phyloP scores from a whole-genome alignment of 2,329 filamentous ascomycete species.

The Verticillium nonalfalfae region DNA sequence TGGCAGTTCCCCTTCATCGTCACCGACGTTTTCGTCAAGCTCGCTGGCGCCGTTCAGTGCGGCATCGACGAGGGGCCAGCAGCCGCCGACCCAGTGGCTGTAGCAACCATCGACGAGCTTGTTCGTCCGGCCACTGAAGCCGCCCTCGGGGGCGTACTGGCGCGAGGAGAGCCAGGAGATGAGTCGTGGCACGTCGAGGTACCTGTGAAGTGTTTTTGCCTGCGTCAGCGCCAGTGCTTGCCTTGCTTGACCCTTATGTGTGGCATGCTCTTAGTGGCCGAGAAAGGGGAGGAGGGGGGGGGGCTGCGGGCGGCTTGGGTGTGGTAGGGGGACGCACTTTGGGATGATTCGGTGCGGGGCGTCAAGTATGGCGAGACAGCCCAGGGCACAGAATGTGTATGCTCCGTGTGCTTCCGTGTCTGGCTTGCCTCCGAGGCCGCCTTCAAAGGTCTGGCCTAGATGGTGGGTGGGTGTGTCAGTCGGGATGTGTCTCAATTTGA shows the following conservation, averaged over 20 bases:
- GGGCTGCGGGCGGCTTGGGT: constrained; percentile 8
- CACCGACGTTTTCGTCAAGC: constrained; percentile 4
- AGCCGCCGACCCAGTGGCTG: constrained; percentile 94
- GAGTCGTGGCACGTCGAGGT: constrained; percentile 70
- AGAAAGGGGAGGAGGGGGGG: constrained; percentile 8
- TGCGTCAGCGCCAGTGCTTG: constrained; percentile 9
- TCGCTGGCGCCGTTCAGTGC: constrained; percentile 51
- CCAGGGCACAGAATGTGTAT: constrained; percentile 92
- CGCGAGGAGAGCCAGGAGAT: constrained; percentile 84
- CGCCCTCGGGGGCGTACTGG: constrained; percentile 86
- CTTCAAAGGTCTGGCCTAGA: constrained; percentile 86
- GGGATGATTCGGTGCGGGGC: constrained; percentile 68
- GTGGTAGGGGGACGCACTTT: constrained; percentile 43
- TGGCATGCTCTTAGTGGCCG: constrained; percentile 5
- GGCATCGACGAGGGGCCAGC: constrained; percentile 87
- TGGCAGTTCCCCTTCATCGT: neutral
- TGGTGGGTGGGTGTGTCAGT: constrained; percentile 3
- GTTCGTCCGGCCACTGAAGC: constrained; percentile 90
- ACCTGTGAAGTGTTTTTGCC: constrained; percentile 36
- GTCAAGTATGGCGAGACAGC: constrained; percentile 80
- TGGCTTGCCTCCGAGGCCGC: constrained; percentile 81
- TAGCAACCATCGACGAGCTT: constrained; percentile 98
- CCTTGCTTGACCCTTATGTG: neutral
- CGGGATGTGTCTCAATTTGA: neutral
- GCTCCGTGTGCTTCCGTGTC: constrained; percentile 91